Evolutionary conservation across 202 grass and related monocot species (phyloP).

Genomic region (Schoenoplectus triqueter): DNA sequence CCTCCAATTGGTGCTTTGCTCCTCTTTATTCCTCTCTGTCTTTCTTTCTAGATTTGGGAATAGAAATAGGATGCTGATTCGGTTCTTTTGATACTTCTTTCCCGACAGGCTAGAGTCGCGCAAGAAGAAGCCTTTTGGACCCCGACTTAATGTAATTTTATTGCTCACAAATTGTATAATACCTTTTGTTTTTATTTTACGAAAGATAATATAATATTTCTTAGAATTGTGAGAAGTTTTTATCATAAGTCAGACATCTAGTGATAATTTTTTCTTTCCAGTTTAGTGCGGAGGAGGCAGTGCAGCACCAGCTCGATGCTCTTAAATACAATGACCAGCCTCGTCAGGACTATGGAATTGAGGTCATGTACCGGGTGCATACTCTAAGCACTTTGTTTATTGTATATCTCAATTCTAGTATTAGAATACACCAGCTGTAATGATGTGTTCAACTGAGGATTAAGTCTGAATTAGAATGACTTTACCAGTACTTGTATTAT

Average conservation of each 20-base stretch:
- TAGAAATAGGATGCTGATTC: conserved; percentile 18
- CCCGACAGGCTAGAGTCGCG: conserved; percentile 68
- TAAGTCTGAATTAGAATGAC: neutral
- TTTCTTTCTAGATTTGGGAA: neutral
- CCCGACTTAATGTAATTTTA: conserved; percentile 71
- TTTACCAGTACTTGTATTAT: no score
- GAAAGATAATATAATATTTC: no score
- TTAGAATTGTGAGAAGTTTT: neutral
- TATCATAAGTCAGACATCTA: conserved; percentile 31
- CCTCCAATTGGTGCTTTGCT: conserved; percentile 65
- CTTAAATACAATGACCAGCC: conserved; percentile 91
- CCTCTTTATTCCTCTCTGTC: neutral
- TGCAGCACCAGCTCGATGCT: conserved; percentile 80
- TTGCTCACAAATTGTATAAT: neutral
- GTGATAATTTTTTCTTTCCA: conserved; percentile 49
- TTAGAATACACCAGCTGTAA: no score
- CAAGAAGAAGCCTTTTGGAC: conserved; percentile 71
- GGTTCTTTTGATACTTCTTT: neutral
- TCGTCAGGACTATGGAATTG: conserved; percentile 85
- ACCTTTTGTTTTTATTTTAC: neutral
- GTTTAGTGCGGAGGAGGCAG: conserved; percentile 89
- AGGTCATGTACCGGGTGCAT: conserved; percentile 91
- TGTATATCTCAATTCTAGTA: neutral
- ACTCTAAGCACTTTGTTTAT: neutral
- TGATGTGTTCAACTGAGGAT: neutral